Evolutionary conservation across 2,329 filamentous ascomycete species (phyloP).

Genomic region (Decorospora gaudefroyi): DNA sequence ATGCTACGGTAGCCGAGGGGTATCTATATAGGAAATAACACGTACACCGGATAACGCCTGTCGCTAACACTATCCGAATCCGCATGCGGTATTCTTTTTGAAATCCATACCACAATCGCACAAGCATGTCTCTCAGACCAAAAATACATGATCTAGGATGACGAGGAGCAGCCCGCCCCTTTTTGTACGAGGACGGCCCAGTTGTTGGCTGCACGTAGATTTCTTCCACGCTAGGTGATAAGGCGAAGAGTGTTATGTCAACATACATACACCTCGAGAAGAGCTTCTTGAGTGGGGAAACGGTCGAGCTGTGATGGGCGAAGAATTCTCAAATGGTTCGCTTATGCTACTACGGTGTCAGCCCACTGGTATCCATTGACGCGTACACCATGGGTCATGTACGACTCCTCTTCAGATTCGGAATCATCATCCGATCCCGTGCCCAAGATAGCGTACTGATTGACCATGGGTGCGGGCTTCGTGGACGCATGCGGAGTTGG

Average conservation of each 20-base stretch:
- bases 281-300: background rate
- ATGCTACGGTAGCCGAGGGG: slow-evolving; percentile 9
- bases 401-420: slow-evolving; percentile 34
- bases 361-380: slow-evolving; percentile 28
- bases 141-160: too few relatives aligned
- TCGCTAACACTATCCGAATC: background rate
- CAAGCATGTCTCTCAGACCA: too few relatives aligned
- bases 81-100: background rate
- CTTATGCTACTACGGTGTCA: slow-evolving; percentile 26
- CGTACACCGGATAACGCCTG: slow-evolving; percentile 5
- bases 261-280: background rate
- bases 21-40: slow-evolving; percentile 20
- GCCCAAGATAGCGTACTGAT: slow-evolving; percentile 40
- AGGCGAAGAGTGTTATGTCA: background rate
- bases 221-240: background rate
- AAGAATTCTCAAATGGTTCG: background rate
- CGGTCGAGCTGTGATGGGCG: background rate
- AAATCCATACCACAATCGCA: background rate
- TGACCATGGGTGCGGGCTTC: slow-evolving; percentile 33
- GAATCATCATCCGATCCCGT: slow-evolving; percentile 33
- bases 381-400: slow-evolving; percentile 25
- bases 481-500: slow-evolving; percentile 11
- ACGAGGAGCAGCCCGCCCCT: background rate
- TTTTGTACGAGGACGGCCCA: background rate
- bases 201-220: background rate